Evolutionary conservation across 305 asterid species (phyloP), one percentile per base, ranked within the genome.

Genomic region (Solanum hybrid): DNA sequence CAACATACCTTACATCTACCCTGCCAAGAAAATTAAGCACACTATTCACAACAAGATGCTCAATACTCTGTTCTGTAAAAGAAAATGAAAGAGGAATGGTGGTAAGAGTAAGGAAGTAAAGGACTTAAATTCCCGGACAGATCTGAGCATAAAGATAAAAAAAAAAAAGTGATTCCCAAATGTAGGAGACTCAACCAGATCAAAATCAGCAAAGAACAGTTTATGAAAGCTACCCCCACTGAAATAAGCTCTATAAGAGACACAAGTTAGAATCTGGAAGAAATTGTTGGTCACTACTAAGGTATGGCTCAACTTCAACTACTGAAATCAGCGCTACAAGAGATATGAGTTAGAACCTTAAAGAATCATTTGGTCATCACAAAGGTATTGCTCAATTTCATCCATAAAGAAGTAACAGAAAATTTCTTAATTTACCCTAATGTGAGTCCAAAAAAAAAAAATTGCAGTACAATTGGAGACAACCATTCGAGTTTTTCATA

Each of bases 1-100:
- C 46, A 57, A 89, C 95, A 88, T 93, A 96, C 99, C 99, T 94
- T 31, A 94, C 94, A 87, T 96, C 98, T 91, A 95, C 96, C 91
- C 92, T 94, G 93, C 93, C 94, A 90, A 96, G 91, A 93, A 95
- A 95, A 93, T 90, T 94, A 75, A 96, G 95, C 89, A 93, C 95
- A 90, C 94, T 94, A 91, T 91, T 93, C 93, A 95, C 93, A 76
- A 94, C 89, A 91, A 96, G 92, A 91, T 92, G 91, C 90, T 92
- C 94, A 91, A 95, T 94, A 89, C 91, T 90, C 90, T 94, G 93
- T 90, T 93, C 99, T 95, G 97, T 90, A 90, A 93, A 76, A 75
- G 82, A 77, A 86, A 73, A 79, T 22, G 87, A 40, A 89, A 91
- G 67, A 89, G 39, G 87, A 73, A 74, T 18, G 39, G 90, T 57